These are phyloP conservation scores for Auricularia sp. DNA, from an alignment of 768 basidiomycete species.

Conservation along the genomic window DNA sequence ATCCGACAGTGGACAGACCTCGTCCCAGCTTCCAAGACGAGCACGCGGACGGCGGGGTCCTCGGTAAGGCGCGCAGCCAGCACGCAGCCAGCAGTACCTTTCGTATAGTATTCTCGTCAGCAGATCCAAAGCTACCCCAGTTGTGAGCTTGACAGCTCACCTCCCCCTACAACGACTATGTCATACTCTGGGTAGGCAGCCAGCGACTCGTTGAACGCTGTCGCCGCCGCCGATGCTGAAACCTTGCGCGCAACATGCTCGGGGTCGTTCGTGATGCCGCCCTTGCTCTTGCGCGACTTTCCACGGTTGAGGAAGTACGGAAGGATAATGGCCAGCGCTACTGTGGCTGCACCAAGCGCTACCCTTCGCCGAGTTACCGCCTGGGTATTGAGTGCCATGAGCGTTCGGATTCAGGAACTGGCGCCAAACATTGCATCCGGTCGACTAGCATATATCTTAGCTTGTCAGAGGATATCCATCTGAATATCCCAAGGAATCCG, in stretches of 20 bases:
- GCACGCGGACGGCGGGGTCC: constrained; percentile 40
- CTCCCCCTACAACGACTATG: constrained; percentile 28
- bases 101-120: constrained; percentile 4
- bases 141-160: constrained; percentile 9
- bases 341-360: neutral
- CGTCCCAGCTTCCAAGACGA: constrained; percentile 49
- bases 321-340: neutral
- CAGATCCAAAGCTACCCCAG: neutral
- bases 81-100: constrained; percentile 54
- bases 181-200: constrained; percentile 22
- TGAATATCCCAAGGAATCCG: no score
- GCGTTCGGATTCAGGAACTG: no score
- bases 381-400: no score
- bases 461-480: no score
- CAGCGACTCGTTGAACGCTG: neutral
- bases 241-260: neutral
- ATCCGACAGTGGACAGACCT: constrained; percentile 30
- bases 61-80: constrained; percentile 50
- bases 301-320: neutral
- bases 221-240: neutral
- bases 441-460: no score
- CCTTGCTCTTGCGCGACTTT: neutral
- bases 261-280: neutral
- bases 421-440: no score
- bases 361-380: neutral